Evolutionary conservation across 1,284 basidiomycete species (phyloP).

Genomic region (Ceratobasidium theobromae): DNA sequence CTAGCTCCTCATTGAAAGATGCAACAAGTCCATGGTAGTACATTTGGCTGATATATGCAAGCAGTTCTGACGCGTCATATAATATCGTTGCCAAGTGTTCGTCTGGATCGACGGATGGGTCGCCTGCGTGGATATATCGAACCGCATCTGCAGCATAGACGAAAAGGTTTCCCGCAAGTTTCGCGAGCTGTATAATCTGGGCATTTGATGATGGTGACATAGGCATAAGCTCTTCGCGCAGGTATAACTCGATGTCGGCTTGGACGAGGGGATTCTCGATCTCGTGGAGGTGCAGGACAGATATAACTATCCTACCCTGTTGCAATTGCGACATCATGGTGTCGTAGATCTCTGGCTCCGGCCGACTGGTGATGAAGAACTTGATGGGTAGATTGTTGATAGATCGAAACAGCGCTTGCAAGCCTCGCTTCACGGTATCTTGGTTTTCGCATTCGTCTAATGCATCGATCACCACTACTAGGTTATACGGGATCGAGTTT

Average conservation of each 20-base stretch:
- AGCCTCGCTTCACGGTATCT: not conserved
- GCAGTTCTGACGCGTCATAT: not conserved
- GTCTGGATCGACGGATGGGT: not conserved
- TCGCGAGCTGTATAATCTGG: constrained; percentile 4
- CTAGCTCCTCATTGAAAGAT: not conserved
- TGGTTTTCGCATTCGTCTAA: not conserved
- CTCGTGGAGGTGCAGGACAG: constrained; percentile 24
- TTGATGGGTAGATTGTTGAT: not conserved
- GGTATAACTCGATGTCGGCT: constrained; percentile 19
- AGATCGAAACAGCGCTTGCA: not conserved
- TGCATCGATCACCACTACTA: not conserved
- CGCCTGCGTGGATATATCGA: not conserved
- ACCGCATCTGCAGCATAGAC: constrained; percentile 31
- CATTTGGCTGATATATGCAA: not conserved
- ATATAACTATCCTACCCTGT: not conserved
- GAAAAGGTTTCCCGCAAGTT: constrained; percentile 24
- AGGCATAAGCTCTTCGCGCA: not conserved
- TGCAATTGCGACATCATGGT: no score
- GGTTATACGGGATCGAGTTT: not conserved
- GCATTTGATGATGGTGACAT: no score
- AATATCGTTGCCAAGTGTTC: constrained; percentile 1
- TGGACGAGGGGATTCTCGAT: constrained; percentile 27
- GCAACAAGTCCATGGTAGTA: not conserved
- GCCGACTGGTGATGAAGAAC: constrained; percentile 31
- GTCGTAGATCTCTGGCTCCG: constrained; percentile 16